Evolutionary conservation across 2,329 filamentous ascomycete genomes (phyloP), one percentile per base, ranked within the genome.

Genomic region (Cladosporium sp.): DNA sequence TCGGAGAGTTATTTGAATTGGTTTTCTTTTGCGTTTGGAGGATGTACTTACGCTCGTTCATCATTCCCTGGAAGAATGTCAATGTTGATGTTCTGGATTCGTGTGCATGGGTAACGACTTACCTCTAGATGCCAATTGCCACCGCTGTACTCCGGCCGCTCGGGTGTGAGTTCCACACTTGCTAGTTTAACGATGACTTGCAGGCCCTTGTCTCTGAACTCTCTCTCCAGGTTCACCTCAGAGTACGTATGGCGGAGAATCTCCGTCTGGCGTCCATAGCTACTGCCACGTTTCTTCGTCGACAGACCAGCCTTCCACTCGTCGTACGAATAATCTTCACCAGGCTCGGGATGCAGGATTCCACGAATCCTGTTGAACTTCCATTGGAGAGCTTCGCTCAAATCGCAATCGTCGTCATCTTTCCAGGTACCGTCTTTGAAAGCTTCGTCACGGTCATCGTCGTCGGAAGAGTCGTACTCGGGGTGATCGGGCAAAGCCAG

Each of bases 151-250:
- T 72, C 71, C 0, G 87, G 84, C 2, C 85, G 82, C 21, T 85
- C 83, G 0, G 88, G 88, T 0, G 82, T 86, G 0, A 89, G 78
- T 50, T 88, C 80, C 60, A 89, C 84, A 40, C 81, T 84, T 1
- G 85, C 82, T 68, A 91, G 78, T 71, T 87, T 55, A 76, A 86
- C 68, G 70, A 82, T 31, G 82, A 86, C 67, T 72, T 87, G 21
- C 74, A 82, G 14, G 82, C 84, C 2, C 86, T 86, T 72, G 1
- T 79, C 71, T 14, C 73, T 69, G 66, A 78, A 82, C n/a, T 78
- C 69, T 26, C 72, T 53, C 50, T 67, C 61, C 3, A 78, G 67
- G 33, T 33, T 37, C 5, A 18, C 29, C 57, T 59, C 40, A 11
- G 33, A 33, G 6, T 62, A 60, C 18, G 64, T 61, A 14, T 66